A percentile compares a stretch with the other conserved stretches of the same genome.
Evolutionary conservation across 495 filamentous ascomycete species (phyloP).

Genomic region (Collariella sp.): DNA sequence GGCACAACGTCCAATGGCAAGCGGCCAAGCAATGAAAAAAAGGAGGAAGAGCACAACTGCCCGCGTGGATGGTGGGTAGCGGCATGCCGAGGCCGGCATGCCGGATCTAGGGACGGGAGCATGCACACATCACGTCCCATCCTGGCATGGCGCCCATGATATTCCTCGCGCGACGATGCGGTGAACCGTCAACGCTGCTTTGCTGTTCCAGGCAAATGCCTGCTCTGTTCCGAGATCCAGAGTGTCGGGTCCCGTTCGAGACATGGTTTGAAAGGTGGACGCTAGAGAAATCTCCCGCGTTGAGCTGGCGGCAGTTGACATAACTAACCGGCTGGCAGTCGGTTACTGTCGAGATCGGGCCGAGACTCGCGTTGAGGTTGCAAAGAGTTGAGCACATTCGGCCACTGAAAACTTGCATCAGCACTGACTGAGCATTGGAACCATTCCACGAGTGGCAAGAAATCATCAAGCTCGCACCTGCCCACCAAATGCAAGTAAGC

Average conservation of each 20-base stretch:
- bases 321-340: no score
- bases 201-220: not conserved
- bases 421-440: not conserved
- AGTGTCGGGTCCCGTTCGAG: not conserved
- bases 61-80: not conserved
- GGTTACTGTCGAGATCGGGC: no score
- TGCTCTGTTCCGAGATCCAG: not conserved
- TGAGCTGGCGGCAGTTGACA: not conserved
- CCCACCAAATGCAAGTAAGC: not conserved
- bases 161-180: not conserved
- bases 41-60: no score
- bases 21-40: not conserved
- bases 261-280: no score
- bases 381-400: no score
- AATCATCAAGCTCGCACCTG: not conserved
- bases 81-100: slow-evolving; percentile 2
- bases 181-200: slow-evolving; percentile 1
- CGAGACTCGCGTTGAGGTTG: no score
- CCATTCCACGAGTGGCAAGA: not conserved
- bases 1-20: slow-evolving; percentile 1
- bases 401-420: not conserved
- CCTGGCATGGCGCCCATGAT: not conserved
- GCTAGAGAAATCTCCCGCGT: not conserved
- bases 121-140: not conserved
- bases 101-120: slow-evolving; percentile 2